A percentile compares a stretch with the other conserved stretches of the same genome.
Conservation (phyloP, 2,329 filamentous ascomycete species). For the Monilinia fructigena region DNA sequence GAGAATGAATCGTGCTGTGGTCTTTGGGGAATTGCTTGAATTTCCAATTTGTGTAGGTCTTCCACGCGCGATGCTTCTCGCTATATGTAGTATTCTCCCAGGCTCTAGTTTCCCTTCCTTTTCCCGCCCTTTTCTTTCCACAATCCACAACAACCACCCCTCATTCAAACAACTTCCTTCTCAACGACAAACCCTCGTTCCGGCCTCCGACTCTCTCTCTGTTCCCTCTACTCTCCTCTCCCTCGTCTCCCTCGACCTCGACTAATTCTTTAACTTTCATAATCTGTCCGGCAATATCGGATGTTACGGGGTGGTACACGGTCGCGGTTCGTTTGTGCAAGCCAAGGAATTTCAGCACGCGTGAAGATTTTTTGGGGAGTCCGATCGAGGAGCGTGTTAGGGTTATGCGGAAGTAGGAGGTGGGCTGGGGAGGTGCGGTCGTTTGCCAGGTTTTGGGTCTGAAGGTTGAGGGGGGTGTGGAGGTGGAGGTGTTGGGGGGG, state of each 20-base stretch:
- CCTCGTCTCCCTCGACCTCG: slow-evolving; percentile 66
- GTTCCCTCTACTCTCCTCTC: slow-evolving; percentile 56
- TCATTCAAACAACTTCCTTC: slow-evolving; percentile 38
- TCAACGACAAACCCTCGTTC: slow-evolving; percentile 70
- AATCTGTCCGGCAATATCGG: slow-evolving; percentile 68
- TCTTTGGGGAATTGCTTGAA: too few relatives aligned
- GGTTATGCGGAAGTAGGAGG: slow-evolving; percentile 71
- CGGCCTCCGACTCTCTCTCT: slow-evolving; percentile 61
- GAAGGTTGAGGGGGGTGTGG: not conserved
- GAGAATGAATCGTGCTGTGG: too few relatives aligned
- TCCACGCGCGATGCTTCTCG: too few relatives aligned
- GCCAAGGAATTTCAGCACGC: slow-evolving; percentile 68
- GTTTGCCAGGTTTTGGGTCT: slow-evolving; percentile 10
- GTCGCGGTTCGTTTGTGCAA: slow-evolving; percentile 70
- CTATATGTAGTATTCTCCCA: too few relatives aligned
- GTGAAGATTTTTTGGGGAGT: slow-evolving; percentile 61
- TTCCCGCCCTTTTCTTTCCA: not conserved
- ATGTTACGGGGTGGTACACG: slow-evolving; percentile 69
- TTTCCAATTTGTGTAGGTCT: too few relatives aligned
- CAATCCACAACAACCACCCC: not conserved
- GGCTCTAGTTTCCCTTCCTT: not conserved
- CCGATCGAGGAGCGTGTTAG: slow-evolving; percentile 71
- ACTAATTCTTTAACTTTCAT: slow-evolving; percentile 75
- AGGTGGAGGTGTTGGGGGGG: slow-evolving; percentile 4
- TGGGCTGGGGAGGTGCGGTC: slow-evolving; percentile 37